Evolutionary conservation across 768 basidiomycete species (phyloP), one percentile per base, ranked within the genome.

Genomic region (Calocybe cyanea): DNA sequence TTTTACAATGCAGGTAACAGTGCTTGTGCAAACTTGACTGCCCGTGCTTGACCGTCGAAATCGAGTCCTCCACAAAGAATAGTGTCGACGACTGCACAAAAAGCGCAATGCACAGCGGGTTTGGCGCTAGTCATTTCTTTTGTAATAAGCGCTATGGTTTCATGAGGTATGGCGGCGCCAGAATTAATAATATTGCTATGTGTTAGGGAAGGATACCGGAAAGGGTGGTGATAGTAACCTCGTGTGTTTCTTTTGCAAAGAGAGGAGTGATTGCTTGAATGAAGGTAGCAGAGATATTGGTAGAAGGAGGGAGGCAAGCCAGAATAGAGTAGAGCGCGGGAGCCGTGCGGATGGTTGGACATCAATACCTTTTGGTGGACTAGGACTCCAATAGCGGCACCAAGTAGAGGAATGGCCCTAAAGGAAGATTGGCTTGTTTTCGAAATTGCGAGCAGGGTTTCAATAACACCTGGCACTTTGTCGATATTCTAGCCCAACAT

Each of bases 321-420:
- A 92, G 72, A 83, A 98, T 91, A 1, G 79, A 74, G 65, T 91
- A 94, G 7, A 98, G 70, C 0, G 85, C 72, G 74, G 64, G 39
- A 80, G 62, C 20, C 67, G 69, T 35, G 58, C 74, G 38, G 66
- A 59, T 18, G 67, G 65, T 17, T 69, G 63, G 20, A 74, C 71
- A 40, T 69, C 64, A n/a, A 73, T 62, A 55, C 75, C 60, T 63
- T 84, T 21, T 93, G 66, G 15, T 83, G 78, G 19, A 86, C 67
- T 6, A 79, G 67, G 11, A 94, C 92, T 51, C 84, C 83, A 40
- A 91, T 62, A 1, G 81, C 72, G 7, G 82, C 74, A 1, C 90
- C 81, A 3, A 93, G 61, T 2, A 97, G 66, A 1, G 83, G 69
- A 7, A 70, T 49, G 33, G 71, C 53, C 37, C 62, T 61, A 1